Base-by-base conservation (phyloP, 1,139 yeast species). In the Geotrichum cucujoidarum region DNA sequence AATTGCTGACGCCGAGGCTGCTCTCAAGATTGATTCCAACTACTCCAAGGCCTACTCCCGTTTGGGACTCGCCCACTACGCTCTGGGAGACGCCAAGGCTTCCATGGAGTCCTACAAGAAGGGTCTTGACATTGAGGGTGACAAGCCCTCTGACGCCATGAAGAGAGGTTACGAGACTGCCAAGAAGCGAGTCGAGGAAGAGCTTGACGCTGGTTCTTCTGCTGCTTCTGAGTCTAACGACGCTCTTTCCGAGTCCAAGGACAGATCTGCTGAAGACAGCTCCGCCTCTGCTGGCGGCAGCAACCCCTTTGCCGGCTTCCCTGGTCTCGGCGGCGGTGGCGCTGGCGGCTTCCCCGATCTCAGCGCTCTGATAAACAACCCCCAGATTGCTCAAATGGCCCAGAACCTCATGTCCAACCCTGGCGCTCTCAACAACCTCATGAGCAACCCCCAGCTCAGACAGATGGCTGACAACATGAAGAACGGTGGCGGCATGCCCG, bases 41-140 rank as follows among this genome's bases (percentile, higher is more conserved):
- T 92, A 88, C 61, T 80, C 96, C 40, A 90, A 90, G 72, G 97
- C 96, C 10, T 92, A 89, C 74, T 87, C 97, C 10, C 82, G 99
- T 67, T 74, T 92, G 58, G 99, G 97, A 1, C 80, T 90, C 59
- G 97, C 98, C 4, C 80, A 83, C 62, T 90, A 83, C 65, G 95
- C 96, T 21, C 74, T 84, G 54, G 95, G 95, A 16, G 90, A 89
- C 62, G 83, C 94, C 50, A 81, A 84, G 67, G 95, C 85, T 37
- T 80, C 98, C 8, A 74, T 89, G 75, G 85, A 88, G 40, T 97
- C 98, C 24, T 92, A 92, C 70, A 81, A 86, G 68, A 76, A 76
- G 57, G 98, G 97, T 38, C 70, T 90, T 58, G 88, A 84, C 51
- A 78, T 81, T 44, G 98, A 92, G 70, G 97, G 97, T 37, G 85